Percentiles rank a stretch among this genome's conserved stretches.
Conservation (phyloP, 2,329 filamentous ascomycete genomes). For the Elsinoe necatrix region DNA sequence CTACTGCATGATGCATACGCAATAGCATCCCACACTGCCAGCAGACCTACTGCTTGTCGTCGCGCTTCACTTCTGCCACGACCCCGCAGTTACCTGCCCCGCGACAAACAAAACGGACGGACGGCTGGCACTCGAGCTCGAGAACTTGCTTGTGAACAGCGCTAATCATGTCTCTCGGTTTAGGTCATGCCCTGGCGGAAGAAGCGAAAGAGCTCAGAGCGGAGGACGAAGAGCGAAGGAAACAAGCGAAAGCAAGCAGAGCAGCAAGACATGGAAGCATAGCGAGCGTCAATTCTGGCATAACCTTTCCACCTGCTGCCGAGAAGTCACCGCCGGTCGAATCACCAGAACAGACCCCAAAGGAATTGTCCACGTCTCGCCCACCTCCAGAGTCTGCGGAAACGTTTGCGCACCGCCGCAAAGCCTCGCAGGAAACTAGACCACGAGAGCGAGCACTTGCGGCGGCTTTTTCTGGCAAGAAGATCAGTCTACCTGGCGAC, state of each 20-base stretch:
- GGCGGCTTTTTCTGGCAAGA: slow-evolving; percentile 23
- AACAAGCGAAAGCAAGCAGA: slow-evolving; percentile 8
- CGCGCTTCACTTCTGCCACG: background rate
- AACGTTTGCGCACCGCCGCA: slow-evolving; percentile 12
- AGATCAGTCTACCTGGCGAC: slow-evolving; percentile 30
- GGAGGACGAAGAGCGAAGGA: slow-evolving; percentile 14
- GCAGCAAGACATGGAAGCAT: slow-evolving; percentile 1
- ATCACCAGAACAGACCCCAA: slow-evolving; percentile 12
- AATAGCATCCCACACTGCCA: background rate
- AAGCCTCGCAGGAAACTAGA: slow-evolving; percentile 7
- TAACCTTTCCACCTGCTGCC: background rate
- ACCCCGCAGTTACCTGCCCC: background rate
- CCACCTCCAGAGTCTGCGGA: slow-evolving; percentile 7
- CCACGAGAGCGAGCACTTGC: slow-evolving; percentile 23
- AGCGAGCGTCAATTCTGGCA: background rate
- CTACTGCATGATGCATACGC: background rate
- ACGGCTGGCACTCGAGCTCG: background rate
- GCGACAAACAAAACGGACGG: background rate
- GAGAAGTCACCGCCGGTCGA: background rate
- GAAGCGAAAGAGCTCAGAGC: slow-evolving; percentile 19
- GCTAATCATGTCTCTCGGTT: slow-evolving; percentile 13
- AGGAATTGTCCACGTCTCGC: background rate
- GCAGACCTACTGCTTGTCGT: background rate
- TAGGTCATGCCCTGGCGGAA: slow-evolving; percentile 11
- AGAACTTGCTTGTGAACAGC: background rate